phyloP scores from a whole-genome alignment of 306 rosid genomes.

The Vigna reflexopilosa region DNA sequence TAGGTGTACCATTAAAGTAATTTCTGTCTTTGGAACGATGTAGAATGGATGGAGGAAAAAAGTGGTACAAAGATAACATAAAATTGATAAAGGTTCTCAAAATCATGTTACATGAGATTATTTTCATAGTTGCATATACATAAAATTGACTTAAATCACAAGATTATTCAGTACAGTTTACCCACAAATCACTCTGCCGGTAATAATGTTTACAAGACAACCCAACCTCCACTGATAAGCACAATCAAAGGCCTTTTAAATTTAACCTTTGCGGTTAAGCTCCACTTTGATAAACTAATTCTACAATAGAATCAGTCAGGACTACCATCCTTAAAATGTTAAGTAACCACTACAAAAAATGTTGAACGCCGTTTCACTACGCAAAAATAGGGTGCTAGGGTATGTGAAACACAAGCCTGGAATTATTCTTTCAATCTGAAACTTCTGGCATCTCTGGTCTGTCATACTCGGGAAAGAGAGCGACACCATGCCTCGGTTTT shows the following conservation, averaged over 20 bases:
- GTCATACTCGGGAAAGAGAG: slow-evolving; percentile 24
- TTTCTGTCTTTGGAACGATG: background rate
- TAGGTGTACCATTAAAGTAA: no score
- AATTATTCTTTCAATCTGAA: slow-evolving; percentile 17
- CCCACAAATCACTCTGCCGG: background rate
- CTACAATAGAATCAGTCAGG: background rate
- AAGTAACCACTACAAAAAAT: background rate
- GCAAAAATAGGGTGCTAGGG: background rate
- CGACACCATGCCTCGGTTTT: background rate
- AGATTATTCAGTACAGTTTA: no score
- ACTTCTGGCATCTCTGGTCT: background rate
- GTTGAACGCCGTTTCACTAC: background rate
- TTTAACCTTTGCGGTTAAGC: background rate
- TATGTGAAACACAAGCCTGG: background rate
- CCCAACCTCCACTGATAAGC: background rate
- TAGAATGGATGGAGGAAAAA: background rate
- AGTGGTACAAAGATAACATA: background rate
- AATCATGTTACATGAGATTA: background rate
- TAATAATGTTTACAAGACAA: background rate
- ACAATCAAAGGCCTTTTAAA: background rate
- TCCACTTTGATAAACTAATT: background rate
- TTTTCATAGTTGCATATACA: background rate
- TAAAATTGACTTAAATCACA: background rate
- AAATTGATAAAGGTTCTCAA: background rate
- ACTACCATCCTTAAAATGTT: background rate